phyloP scores from a whole-genome alignment of 257 asterid species.

The Solanum ossicruentum region DNA sequence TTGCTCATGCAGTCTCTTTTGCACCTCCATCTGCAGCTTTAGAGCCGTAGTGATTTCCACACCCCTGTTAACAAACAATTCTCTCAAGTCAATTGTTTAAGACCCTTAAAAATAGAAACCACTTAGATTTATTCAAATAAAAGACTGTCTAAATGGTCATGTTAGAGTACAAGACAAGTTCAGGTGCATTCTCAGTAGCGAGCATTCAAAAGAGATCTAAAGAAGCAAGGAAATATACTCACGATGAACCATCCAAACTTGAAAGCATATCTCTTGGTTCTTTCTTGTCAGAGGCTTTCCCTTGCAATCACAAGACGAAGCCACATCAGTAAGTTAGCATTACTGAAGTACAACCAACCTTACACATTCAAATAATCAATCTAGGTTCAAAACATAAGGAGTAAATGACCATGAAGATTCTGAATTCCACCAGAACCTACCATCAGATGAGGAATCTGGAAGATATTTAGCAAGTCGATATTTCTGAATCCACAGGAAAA shows the following conservation, averaged over 20 bases:
- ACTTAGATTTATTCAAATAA: not conserved
- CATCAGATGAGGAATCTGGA: constrained; percentile 93
- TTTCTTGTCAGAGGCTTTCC: constrained; percentile 64
- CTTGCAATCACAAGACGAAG: constrained; percentile 20
- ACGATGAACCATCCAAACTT: constrained; percentile 87
- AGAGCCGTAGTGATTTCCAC: constrained; percentile 92
- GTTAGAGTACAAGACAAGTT: not conserved
- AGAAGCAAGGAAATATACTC: constrained; percentile 23
- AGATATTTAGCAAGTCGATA: constrained; percentile 98
- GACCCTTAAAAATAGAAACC: not conserved
- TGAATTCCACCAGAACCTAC: constrained; percentile 22
- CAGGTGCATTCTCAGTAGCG: not conserved
- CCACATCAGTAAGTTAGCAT: not conserved
- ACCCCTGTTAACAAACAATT: constrained; percentile 42
- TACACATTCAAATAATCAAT: not conserved
- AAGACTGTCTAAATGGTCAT: not conserved
- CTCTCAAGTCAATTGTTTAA: not conserved
- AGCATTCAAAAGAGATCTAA: not conserved
- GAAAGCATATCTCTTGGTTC: constrained; percentile 77
- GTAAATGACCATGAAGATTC: not conserved
- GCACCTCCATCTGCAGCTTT: constrained; percentile 99
- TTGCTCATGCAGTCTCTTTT: constrained; percentile 93
- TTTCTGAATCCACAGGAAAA: constrained; percentile 40
- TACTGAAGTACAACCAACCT: not conserved
- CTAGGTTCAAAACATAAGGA: not conserved